These are phyloP conservation scores for Aspergillus pseudonomiae DNA, from an alignment of 2,329 filamentous ascomycete species.

Conservation along the genomic window DNA sequence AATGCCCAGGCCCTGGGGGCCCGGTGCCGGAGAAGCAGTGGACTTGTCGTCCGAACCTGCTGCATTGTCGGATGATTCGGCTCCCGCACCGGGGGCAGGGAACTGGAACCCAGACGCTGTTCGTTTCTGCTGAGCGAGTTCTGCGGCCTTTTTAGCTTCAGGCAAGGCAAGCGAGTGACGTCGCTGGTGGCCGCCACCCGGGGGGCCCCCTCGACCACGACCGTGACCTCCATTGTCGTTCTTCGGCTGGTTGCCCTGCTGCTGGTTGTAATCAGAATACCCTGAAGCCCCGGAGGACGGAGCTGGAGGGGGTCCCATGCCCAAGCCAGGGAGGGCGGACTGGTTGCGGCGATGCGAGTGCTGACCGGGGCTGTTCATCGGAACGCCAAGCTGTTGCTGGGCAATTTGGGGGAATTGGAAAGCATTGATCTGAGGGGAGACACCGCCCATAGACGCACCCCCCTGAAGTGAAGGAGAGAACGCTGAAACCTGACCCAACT, in stretches of 20 bases:
- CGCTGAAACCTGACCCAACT: constrained; percentile 71
- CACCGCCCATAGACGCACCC: constrained; percentile 68
- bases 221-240: constrained; percentile 71
- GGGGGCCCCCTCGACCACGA: constrained; percentile 72
- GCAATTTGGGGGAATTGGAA: constrained; percentile 88
- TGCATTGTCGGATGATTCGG: constrained; percentile 55
- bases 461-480: constrained; percentile 76
- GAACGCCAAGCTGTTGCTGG: constrained; percentile 70
- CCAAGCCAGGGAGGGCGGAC: constrained; percentile 91
- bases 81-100: constrained; percentile 70
- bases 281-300: constrained; percentile 86
- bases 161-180: constrained; percentile 92
- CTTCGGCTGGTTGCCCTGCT: constrained; percentile 64
- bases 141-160: constrained; percentile 96
- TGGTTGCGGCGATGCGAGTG: constrained; percentile 96
- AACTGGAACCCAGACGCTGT: constrained; percentile 95
- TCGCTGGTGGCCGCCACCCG: constrained; percentile 79
- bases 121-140: constrained; percentile 93
- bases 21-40: constrained; percentile 49
- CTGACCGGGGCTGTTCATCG: constrained; percentile 76
- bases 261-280: constrained; percentile 79
- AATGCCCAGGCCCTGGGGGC: constrained; percentile 64
- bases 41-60: constrained; percentile 57
- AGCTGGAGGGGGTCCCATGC: constrained; percentile 86
- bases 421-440: constrained; percentile 72